These are phyloP conservation scores for Exophiala sideris DNA, from an alignment of 2,329 filamentous ascomycete species.

Conservation along the genomic window DNA sequence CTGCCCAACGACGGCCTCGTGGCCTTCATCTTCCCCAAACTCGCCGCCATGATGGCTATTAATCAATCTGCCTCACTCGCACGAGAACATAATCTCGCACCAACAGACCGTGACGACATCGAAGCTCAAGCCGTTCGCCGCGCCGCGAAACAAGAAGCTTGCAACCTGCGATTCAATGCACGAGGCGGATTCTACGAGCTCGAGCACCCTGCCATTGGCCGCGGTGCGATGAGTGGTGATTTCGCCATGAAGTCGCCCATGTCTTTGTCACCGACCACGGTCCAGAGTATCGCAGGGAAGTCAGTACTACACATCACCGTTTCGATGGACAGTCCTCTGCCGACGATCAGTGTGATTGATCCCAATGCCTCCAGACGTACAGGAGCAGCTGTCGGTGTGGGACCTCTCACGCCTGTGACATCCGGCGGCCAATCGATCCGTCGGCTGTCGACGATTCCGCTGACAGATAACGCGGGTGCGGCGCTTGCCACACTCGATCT, in stretches of 20 bases:
- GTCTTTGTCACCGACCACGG: constrained; percentile 6
- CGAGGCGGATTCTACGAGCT: constrained; percentile 43
- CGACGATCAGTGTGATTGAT: constrained; percentile 37
- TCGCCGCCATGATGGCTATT: constrained; percentile 49
- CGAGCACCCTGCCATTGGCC: constrained; percentile 42
- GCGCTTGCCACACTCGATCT: constrained; percentile 44
- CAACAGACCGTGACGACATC: constrained; percentile 40
- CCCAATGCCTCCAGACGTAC: constrained; percentile 32
- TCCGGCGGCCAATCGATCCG: constrained; percentile 18
- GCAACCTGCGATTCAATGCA: constrained; percentile 44
- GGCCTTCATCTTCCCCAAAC: constrained; percentile 46
- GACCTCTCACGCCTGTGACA: constrained; percentile 2
- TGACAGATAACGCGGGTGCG: constrained; percentile 34
- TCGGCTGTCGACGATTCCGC: constrained; percentile 37
- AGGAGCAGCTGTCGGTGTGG: neutral
- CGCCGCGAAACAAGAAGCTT: constrained; percentile 46
- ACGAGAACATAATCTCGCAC: constrained; percentile 39
- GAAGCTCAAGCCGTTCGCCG: constrained; percentile 43
- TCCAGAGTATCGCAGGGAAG: constrained; percentile 15
- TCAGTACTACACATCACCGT: constrained; percentile 41
- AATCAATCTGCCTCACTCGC: constrained; percentile 43
- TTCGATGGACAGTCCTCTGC: constrained; percentile 36
- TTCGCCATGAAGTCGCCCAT: constrained; percentile 15
- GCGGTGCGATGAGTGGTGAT: constrained; percentile 24
- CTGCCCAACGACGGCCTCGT: constrained; percentile 43